These are phyloP conservation scores for Alloteropsis semialata DNA, from an alignment of 176 grass and related monocot genomes.

Conservation along the genomic window DNA sequence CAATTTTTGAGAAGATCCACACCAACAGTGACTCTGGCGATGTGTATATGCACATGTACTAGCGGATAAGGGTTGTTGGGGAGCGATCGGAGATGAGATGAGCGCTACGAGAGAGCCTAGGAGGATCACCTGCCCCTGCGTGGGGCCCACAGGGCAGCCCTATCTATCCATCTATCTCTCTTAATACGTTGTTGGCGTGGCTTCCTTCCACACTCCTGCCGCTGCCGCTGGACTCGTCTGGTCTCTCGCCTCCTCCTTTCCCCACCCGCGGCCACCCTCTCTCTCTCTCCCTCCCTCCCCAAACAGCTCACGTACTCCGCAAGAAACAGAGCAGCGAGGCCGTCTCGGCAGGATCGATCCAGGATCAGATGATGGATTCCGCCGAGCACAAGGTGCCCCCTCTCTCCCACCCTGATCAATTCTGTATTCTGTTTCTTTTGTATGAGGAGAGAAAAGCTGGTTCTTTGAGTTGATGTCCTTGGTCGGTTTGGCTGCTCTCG, in stretches of 20 bases:
- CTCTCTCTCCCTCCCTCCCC: not conserved
- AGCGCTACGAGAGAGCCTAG: not conserved
- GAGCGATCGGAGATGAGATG: not conserved
- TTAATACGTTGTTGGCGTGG: constrained; percentile 5
- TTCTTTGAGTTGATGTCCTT: not conserved
- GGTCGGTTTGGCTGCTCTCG: not conserved
- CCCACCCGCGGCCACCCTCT: not conserved
- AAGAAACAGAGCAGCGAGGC: constrained; percentile 33
- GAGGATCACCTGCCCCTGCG: not conserved
- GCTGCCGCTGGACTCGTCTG: not conserved
- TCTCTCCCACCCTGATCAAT: not conserved
- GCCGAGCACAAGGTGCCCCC: constrained; percentile 40
- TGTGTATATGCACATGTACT: too few species aligned
- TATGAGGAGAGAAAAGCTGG: not conserved
- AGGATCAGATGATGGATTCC: constrained; percentile 43
- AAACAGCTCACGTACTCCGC: constrained; percentile 16
- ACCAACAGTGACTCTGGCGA: not conserved
- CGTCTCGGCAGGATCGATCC: not conserved
- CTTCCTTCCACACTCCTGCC: constrained; percentile 37
- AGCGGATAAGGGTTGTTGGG: not conserved
- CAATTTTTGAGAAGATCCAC: not conserved
- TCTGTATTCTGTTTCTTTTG: not conserved
- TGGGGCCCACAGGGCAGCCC: not conserved
- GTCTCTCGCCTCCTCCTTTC: not conserved
- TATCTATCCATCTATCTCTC: not conserved